Base-by-base conservation (phyloP, 768 basidiomycete species). In the Crepidotus variabilis region DNA sequence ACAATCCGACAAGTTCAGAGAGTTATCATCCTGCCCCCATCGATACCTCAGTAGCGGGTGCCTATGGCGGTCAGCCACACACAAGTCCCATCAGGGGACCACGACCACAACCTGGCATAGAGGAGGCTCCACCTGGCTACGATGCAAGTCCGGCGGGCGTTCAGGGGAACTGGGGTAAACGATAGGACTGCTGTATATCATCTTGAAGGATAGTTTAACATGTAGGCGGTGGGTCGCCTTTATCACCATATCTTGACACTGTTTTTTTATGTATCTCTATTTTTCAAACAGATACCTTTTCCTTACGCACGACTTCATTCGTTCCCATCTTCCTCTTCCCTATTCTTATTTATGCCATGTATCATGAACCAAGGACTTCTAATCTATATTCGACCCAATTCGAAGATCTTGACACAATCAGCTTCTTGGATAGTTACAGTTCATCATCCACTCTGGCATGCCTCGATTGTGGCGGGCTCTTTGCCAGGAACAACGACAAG, bases 81-180 rank as follows among this genome's bases (percentile, higher is more conserved):
- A 67, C 63, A 2, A 80, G 73, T 64, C 79, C 81, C 32, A 63
- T 77, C 39, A 76, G 64, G 52, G 79, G 79, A 2, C 78, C 80
- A 2, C 67, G 74, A 58, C 61, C 71, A 8, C 75, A 71, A 14
- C 72, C 72, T 34, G 64, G 61, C 47, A 61, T 61, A 63, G 70
- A 80, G 14, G 88, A 90, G 16, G 76, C 71, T 34, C 89, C 89
- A 13, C 88, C 89, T 24, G 75, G 71, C 51, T 91, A 91, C 64
- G 88, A 90, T 23, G 73, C 75, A 14, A 82, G 80, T 18, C 65
- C 72, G 22, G 71, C 81, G 20, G 74, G 74, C 54, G 62, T 76
- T 24, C 71, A 78, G 47, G 83, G 81, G 20, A 75, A 76, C 52
- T 86, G 85, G 85, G 79, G 79, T 50, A 77, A 76, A 62, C 77